These are phyloP conservation scores for Penicillium angulare DNA, from an alignment of 495 filamentous ascomycete species.

Conservation along the genomic window DNA sequence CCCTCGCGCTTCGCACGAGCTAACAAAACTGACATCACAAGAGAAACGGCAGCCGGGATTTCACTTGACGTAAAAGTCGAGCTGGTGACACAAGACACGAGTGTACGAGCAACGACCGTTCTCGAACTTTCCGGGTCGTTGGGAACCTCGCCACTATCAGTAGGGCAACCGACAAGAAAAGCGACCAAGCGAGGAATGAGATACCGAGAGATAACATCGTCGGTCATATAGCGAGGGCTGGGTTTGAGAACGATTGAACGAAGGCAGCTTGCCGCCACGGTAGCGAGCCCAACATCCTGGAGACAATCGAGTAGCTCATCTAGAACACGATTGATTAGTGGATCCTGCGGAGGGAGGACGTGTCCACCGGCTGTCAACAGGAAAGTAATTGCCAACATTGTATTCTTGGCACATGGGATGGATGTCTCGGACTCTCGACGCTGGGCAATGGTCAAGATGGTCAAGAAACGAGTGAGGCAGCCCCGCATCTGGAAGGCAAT, in stretches of 20 bases:
- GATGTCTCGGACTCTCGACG: conserved; percentile 78
- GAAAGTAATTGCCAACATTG: conserved; percentile 81
- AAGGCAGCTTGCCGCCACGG: conserved; percentile 83
- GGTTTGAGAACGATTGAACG: conserved; percentile 77
- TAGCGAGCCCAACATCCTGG: conserved; percentile 72
- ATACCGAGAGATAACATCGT: conserved; percentile 70
- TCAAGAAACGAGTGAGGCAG: conserved; percentile 73
- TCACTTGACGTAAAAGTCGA: conserved; percentile 47
- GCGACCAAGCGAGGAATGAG: conserved; percentile 73
- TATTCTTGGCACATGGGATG: conserved; percentile 88
- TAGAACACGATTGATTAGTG: conserved; percentile 64
- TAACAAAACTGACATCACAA: conserved; percentile 79
- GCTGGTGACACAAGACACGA: conserved; percentile 65
- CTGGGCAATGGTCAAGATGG: conserved; percentile 79
- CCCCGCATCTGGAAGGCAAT: conserved; percentile 61
- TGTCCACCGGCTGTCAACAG: conserved; percentile 78
- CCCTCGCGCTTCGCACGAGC: conserved; percentile 60
- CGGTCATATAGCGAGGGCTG: conserved; percentile 59
- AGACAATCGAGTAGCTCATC: conserved; percentile 82
- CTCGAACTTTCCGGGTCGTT: conserved; percentile 74
- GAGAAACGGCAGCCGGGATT: conserved; percentile 60
- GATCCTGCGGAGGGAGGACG: conserved; percentile 68
- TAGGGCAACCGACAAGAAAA: conserved; percentile 66
- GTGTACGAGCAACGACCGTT: conserved; percentile 64
- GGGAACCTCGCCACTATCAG: conserved; percentile 47